Conservation (phyloP, 129 eudicot genomes). For the Pseudognaphalium luteoalbum region DNA sequence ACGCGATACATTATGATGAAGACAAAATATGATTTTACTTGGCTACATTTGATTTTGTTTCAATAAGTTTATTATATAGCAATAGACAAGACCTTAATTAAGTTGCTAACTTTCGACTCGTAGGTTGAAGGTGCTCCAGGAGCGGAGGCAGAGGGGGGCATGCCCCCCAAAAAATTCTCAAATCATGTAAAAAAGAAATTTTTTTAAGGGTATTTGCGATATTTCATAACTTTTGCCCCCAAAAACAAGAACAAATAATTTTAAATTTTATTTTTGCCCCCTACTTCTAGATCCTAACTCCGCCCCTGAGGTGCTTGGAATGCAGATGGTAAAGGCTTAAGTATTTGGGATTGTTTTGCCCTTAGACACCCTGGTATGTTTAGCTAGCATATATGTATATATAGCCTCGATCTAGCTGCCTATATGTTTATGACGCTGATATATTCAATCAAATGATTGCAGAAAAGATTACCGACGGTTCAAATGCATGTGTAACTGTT, state of each 20-base stretch:
- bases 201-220: no score
- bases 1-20: neutral
- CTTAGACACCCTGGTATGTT: conserved; percentile 27
- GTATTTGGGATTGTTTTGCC: conserved; percentile 28
- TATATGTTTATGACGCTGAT: neutral
- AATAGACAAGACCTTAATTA: neutral
- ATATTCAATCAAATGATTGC: neutral
- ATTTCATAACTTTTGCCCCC: no score
- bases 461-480: conserved; percentile 16
- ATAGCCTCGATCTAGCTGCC: neutral
- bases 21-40: neutral
- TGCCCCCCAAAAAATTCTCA: no score
- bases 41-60: neutral
- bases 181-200: no score
- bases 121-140: conserved; percentile 39
- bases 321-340: conserved; percentile 29
- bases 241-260: no score
- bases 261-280: no score
- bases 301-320: no score
- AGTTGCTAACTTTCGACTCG: neutral
- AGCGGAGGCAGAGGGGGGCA: no score
- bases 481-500: conserved; percentile 28
- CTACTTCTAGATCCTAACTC: no score
- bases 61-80: neutral
- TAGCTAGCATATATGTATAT: neutral